Conservation (phyloP, 441 rosid species). For the Pelargonium citronellum region DNA sequence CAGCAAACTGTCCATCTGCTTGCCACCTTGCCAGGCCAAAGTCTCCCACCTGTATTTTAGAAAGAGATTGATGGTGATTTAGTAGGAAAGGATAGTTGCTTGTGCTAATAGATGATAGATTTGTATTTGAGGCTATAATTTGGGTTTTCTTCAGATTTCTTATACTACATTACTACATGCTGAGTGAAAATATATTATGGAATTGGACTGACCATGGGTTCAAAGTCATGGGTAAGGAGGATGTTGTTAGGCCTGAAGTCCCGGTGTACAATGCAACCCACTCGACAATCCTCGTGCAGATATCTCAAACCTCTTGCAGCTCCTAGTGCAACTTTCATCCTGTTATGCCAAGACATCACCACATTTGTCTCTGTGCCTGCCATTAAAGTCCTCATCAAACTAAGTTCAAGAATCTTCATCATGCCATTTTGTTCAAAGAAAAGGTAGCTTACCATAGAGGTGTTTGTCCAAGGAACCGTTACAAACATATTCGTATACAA, state of each 20-base stretch:
- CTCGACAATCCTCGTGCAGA: conserved; percentile 58
- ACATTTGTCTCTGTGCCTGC: conserved; percentile 23
- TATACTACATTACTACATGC: too few relatives aligned
- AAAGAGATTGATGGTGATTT: neutral
- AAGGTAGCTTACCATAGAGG: conserved; percentile 31
- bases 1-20: conserved; percentile 42
- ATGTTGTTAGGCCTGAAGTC: conserved; percentile 50
- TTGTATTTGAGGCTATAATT: too few relatives aligned
- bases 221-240: conserved; percentile 57
- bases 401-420: neutral
- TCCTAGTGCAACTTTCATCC: conserved; percentile 49
- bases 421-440: neutral
- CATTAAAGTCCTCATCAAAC: neutral
- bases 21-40: conserved; percentile 58
- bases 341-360: conserved; percentile 39
- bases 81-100: too few relatives aligned
- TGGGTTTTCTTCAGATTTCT: too few relatives aligned
- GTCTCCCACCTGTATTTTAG: conserved; percentile 41
- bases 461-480: conserved; percentile 50
- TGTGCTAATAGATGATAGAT: too few relatives aligned
- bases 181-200: neutral
- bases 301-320: conserved; percentile 54
- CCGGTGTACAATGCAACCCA: conserved; percentile 52
- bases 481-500: conserved; percentile 50
- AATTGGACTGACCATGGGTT: conserved; percentile 39